phyloP scores from a whole-genome alignment of 2,329 filamentous ascomycete species.

The Monilinia fructigena region DNA sequence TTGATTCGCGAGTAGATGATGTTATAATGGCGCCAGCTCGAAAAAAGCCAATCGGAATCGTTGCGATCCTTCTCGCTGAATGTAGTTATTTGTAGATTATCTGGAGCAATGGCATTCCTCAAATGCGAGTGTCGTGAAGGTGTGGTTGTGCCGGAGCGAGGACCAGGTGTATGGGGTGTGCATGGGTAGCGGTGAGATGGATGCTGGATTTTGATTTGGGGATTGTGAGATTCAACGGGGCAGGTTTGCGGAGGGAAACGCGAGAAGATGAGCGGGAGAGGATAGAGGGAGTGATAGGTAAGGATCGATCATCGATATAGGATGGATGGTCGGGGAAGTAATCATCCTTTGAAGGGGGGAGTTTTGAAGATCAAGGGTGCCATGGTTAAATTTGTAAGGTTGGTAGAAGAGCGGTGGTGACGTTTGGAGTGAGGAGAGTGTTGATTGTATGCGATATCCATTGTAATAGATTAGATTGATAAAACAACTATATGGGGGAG shows the following conservation, averaged over 20 bases:
- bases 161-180: slow-evolving; percentile 18
- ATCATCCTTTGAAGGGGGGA: slow-evolving; percentile 57
- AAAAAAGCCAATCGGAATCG: slow-evolving; percentile 65
- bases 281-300: slow-evolving; percentile 62
- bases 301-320: slow-evolving; percentile 62
- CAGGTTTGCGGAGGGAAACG: slow-evolving; percentile 45
- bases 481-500: too few relatives aligned
- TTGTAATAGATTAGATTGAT: slow-evolving; percentile 33
- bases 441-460: slow-evolving; percentile 63
- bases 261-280: slow-evolving; percentile 57
- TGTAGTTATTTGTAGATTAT: slow-evolving; percentile 35
- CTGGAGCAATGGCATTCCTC: slow-evolving; percentile 31
- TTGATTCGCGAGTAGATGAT: slow-evolving; percentile 62
- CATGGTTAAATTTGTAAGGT: slow-evolving; percentile 59
- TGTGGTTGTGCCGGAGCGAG: slow-evolving; percentile 35
- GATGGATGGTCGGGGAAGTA: slow-evolving; percentile 48
- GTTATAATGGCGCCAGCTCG: slow-evolving; percentile 62
- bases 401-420: slow-evolving; percentile 58
- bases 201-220: slow-evolving; percentile 65
- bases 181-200: slow-evolving; percentile 45
- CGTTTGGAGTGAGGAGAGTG: slow-evolving; percentile 57
- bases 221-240: slow-evolving; percentile 32
- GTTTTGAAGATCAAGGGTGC: slow-evolving; percentile 62
- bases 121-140: slow-evolving; percentile 25
- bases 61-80: slow-evolving; percentile 42